Conservation (phyloP, 495 filamentous ascomycete genomes). For the Daldinia loculata region DNA sequence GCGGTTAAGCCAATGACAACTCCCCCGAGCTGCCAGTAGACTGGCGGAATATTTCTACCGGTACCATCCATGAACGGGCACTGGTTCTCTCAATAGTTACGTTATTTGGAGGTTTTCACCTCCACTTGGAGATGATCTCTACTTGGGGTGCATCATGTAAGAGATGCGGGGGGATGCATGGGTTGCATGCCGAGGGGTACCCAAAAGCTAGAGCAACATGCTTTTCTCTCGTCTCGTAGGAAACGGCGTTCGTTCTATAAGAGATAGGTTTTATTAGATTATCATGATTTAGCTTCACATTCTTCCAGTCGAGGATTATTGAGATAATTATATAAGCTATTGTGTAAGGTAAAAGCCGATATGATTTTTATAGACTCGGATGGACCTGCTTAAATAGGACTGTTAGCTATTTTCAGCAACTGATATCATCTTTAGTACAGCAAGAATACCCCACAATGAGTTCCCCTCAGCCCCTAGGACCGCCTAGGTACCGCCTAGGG, state of each 20-base stretch:
- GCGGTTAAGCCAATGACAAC: background rate
- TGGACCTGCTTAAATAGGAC: conserved; percentile 8
- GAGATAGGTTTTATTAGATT: too few species aligned
- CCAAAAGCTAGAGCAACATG: too few species aligned
- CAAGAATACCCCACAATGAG: conserved; percentile 23
- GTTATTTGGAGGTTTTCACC: conserved; percentile 25
- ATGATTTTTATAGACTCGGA: background rate
- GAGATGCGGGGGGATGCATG: conserved; percentile 29
- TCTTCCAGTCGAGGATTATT: background rate
- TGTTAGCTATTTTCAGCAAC: background rate
- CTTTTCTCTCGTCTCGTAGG: background rate
- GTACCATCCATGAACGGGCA: conserved; percentile 16
- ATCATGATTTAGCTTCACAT: background rate
- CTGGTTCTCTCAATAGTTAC: conserved; percentile 16
- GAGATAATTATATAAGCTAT: background rate
- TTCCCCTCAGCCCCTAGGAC: background rate
- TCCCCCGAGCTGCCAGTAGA: background rate
- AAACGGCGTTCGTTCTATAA: too few species aligned
- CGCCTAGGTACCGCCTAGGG: background rate
- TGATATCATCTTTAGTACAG: background rate
- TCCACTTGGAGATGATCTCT: conserved; percentile 22
- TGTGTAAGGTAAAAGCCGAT: background rate
- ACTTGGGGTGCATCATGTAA: conserved; percentile 20
- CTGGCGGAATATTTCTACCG: conserved; percentile 26
- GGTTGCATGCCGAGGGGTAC: conserved; percentile 25